Evolutionary conservation across 129 eudicot species (phyloP).

Genomic region (Artemisia tridentata): DNA sequence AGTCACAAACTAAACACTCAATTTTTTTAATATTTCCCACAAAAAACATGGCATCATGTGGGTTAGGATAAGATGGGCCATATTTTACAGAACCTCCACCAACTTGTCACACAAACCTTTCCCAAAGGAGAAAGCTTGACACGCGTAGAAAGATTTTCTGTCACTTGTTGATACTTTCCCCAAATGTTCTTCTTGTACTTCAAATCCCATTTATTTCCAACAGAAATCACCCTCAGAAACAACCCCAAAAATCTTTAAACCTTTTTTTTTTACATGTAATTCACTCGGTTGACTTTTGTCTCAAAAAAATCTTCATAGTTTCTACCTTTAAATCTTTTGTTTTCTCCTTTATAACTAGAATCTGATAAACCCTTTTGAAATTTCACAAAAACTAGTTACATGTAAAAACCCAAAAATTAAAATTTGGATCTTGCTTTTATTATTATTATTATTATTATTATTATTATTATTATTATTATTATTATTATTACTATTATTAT

Average conservation of each 20-base stretch:
- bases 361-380: not conserved
- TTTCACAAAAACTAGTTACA: not conserved
- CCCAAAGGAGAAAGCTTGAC: constrained; percentile 21
- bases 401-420: not conserved
- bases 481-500: not conserved
- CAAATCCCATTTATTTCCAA: constrained; percentile 14
- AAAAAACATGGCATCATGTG: not conserved
- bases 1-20: not conserved
- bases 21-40: constrained; percentile 7
- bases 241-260: not conserved
- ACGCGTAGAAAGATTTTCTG: not conserved
- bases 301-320: constrained; percentile 11
- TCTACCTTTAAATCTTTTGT: not conserved
- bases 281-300: constrained; percentile 25
- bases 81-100: constrained; percentile 18
- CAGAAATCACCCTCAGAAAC: constrained; percentile 8
- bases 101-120: constrained; percentile 18
- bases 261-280: not conserved
- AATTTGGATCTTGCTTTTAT: not conserved
- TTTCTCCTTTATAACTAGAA: not conserved
- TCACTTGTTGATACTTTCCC: constrained; percentile 20
- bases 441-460: not conserved
- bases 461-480: not conserved
- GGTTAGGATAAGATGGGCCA: too few species aligned
- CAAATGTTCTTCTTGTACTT: constrained; percentile 13